Evolutionary conservation across 2,329 filamentous ascomycete species (phyloP).

Genomic region (Trichophyton equinum): DNA sequence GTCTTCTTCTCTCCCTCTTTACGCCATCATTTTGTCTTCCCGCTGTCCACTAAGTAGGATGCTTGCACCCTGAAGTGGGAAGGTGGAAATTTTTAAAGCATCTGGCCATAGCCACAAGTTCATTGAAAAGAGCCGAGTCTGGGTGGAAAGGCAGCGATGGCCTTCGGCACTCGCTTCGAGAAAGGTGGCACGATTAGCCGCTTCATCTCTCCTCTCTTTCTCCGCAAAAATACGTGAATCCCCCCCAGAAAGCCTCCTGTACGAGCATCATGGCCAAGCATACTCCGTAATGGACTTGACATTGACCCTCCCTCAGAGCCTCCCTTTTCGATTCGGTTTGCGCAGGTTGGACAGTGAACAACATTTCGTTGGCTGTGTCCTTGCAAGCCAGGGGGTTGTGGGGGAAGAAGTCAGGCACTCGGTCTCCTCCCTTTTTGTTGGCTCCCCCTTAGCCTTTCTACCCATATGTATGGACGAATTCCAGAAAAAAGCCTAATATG

Average conservation of each 20-base stretch:
- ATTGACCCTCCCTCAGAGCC: not conserved
- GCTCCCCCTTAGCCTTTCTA: not conserved
- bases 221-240: not conserved
- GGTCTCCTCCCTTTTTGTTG: not conserved
- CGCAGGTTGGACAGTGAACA: not conserved
- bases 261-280: not conserved
- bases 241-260: not conserved
- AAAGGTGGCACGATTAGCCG: not conserved
- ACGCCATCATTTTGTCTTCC: not conserved
- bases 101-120: not conserved
- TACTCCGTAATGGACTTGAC: not conserved
- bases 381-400: not conserved
- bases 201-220: not conserved
- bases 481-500: slow-evolving; percentile 1
- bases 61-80: not conserved
- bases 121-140: not conserved
- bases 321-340: not conserved
- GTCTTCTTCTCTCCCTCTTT: not conserved
- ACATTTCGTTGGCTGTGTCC: not conserved
- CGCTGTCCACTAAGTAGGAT: not conserved
- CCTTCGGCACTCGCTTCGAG: not conserved
- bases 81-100: not conserved
- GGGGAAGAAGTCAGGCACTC: not conserved
- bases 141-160: not conserved
- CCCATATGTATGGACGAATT: slow-evolving; percentile 2